Conservation (phyloP, 768 basidiomycete species). For the Tremella fuciformis region DNA sequence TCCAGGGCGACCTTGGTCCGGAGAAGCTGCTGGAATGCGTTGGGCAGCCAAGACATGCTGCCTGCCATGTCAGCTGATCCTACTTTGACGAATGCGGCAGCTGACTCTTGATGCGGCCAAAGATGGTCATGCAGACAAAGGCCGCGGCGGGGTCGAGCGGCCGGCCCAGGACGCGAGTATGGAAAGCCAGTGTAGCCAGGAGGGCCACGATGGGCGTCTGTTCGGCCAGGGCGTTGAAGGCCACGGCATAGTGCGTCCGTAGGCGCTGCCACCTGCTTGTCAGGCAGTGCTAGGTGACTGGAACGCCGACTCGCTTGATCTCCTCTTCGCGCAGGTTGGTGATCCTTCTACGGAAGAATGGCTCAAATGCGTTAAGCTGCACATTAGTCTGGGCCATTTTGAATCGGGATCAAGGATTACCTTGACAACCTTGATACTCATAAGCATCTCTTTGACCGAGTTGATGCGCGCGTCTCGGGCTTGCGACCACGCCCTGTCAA, state of each 20-base stretch:
- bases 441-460: constrained; percentile 43
- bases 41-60: constrained; percentile 25
- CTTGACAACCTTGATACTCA: constrained; percentile 48
- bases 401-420: constrained; percentile 14
- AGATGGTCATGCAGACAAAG: constrained; percentile 42
- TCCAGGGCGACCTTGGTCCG: constrained; percentile 36
- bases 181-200: constrained; percentile 35
- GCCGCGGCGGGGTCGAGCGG: constrained; percentile 41
- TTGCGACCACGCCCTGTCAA: constrained; percentile 37
- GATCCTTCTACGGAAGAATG: constrained; percentile 32
- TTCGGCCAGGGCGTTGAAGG: constrained; percentile 43
- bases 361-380: constrained; percentile 46
- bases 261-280: constrained; percentile 40
- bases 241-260: constrained; percentile 41
- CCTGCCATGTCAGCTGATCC: neutral
- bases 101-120: constrained; percentile 30
- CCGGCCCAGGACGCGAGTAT: constrained; percentile 39
- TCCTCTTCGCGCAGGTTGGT: constrained; percentile 29
- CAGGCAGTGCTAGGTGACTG: neutral
- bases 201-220: constrained; percentile 38
- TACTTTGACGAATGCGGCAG: no score
- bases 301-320: constrained; percentile 28
- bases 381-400: neutral
- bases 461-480: constrained; percentile 35
- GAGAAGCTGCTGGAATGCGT: constrained; percentile 24